These are phyloP conservation scores for Flaveria linearis DNA, from an alignment of 129 eudicot species.

Conservation along the genomic window DNA sequence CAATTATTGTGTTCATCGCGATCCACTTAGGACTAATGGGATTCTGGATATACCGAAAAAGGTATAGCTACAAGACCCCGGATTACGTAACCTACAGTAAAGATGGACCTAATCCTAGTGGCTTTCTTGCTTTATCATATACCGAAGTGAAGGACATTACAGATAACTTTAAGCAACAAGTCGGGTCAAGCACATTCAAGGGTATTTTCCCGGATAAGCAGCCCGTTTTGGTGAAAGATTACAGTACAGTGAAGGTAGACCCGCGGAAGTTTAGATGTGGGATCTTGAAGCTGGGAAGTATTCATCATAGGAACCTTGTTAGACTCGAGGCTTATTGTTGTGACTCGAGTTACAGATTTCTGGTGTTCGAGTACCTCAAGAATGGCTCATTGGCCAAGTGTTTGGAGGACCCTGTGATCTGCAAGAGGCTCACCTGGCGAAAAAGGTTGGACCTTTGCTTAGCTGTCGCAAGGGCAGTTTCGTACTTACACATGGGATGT, in stretches of 20 bases:
- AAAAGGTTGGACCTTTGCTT: slow-evolving; percentile 57
- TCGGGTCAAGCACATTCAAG: slow-evolving; percentile 48
- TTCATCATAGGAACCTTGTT: slow-evolving; percentile 60
- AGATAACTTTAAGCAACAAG: slow-evolving; percentile 51
- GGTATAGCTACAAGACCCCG: slow-evolving; percentile 19
- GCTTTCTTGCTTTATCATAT: slow-evolving; percentile 42
- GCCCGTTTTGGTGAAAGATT: slow-evolving; percentile 54
- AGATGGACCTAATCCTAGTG: slow-evolving; percentile 39
- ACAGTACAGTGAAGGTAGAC: slow-evolving; percentile 32
- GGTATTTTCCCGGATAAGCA: slow-evolving; percentile 51
- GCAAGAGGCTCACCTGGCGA: slow-evolving; percentile 58
- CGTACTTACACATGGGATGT: slow-evolving; percentile 69
- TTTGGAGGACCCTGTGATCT: slow-evolving; percentile 48
- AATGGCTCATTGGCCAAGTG: slow-evolving; percentile 49
- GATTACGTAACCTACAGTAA: slow-evolving; percentile 31
- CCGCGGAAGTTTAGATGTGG: slow-evolving; percentile 51
- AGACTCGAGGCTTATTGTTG: slow-evolving; percentile 65
- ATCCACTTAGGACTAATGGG: slow-evolving; percentile 50
- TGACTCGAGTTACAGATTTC: slow-evolving; percentile 48
- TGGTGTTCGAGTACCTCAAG: slow-evolving; percentile 54
- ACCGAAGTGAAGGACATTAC: slow-evolving; percentile 51
- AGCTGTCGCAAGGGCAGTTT: slow-evolving; percentile 59
- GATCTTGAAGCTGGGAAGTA: slow-evolving; percentile 50
- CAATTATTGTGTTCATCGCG: slow-evolving; percentile 40
- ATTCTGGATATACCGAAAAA: slow-evolving; percentile 43